Percentiles rank a stretch among this genome's conserved stretches.
Evolutionary conservation across 768 basidiomycete species (phyloP).

Genomic region (Neoboletus subvelutipes): DNA sequence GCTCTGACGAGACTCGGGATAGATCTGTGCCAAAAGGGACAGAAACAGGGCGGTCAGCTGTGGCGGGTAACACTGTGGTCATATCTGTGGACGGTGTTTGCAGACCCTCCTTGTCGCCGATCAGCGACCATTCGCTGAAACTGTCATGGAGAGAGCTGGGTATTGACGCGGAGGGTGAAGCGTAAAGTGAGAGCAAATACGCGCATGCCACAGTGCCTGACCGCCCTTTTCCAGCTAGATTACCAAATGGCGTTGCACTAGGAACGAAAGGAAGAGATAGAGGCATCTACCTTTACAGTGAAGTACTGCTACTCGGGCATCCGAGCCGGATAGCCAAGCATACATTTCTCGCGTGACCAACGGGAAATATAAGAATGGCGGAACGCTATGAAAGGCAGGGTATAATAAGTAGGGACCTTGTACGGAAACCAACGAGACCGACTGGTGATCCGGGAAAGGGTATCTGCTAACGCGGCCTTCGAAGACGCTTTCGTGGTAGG

Average conservation of each 20-base stretch:
- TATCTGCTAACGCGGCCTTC: conserved; percentile 76
- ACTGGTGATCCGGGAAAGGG: conserved; percentile 92
- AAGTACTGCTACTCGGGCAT: conserved; percentile 71
- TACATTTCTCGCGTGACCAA: conserved; percentile 73
- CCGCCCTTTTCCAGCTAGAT: conserved; percentile 73
- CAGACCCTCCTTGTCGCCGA: conserved; percentile 21
- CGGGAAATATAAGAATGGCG: conserved; percentile 73
- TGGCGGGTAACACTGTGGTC: not conserved
- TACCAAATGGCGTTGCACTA: conserved; percentile 2
- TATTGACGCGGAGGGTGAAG: conserved; percentile 44
- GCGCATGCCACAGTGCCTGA: conserved; percentile 86
- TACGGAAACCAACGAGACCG: conserved; percentile 54
- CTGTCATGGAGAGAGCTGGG: conserved; percentile 14
- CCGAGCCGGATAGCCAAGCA: conserved; percentile 64
- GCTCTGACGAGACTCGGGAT: conserved; percentile 17
- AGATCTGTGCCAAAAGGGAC: conserved; percentile 3
- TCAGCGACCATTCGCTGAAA: conserved; percentile 19
- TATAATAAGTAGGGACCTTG: not conserved
- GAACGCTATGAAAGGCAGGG: conserved; percentile 48
- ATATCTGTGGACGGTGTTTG: conserved; percentile 8
- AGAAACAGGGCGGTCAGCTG: not conserved
- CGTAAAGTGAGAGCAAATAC: conserved; percentile 63
- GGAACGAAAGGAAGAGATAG: not conserved
- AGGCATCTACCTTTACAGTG: conserved; percentile 75
- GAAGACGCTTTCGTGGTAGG: conserved; percentile 69